Conservation (phyloP, 1,139 yeast species). For the Blastobotrys capitulatus region DNA sequence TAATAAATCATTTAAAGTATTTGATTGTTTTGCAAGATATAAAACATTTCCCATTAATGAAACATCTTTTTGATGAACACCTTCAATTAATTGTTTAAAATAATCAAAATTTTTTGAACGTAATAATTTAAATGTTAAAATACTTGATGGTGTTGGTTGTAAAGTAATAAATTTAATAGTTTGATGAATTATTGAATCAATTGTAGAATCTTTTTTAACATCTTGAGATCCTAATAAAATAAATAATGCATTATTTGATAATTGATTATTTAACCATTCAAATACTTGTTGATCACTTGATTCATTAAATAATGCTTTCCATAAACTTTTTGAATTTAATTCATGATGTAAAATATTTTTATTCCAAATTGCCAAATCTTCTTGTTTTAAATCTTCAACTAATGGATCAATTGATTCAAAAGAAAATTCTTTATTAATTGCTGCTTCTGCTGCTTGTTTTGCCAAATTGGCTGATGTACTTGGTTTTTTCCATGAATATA, state of each 20-base stretch:
- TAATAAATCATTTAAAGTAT: slow-evolving; percentile 25
- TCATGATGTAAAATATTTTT: neutral
- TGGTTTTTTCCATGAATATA: slow-evolving; percentile 6
- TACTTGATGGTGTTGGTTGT: slow-evolving; percentile 15
- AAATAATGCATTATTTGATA: neutral
- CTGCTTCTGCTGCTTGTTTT: slow-evolving; percentile 3
- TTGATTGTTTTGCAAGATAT: slow-evolving; percentile 24
- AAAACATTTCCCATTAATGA: slow-evolving; percentile 22
- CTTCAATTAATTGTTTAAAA: slow-evolving; percentile 22
- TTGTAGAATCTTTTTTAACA: neutral
- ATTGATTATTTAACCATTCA: neutral
- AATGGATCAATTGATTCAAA: neutral
- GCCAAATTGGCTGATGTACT: neutral
- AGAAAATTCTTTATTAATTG: neutral
- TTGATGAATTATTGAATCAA: neutral
- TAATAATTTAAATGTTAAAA: slow-evolving; percentile 25
- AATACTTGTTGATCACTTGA: neutral
- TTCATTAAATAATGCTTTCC: neutral
- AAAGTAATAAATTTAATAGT: slow-evolving; percentile 16
- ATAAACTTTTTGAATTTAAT: neutral
- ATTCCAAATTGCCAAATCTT: slow-evolving; percentile 3
- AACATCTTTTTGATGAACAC: slow-evolving; percentile 24
- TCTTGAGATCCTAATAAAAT: neutral
- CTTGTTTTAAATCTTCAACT: neutral
- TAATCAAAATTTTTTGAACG: slow-evolving; percentile 21